Evolutionary conservation across 495 filamentous ascomycete genomes (phyloP).

Genomic region (Clavariopsis aquatica): DNA sequence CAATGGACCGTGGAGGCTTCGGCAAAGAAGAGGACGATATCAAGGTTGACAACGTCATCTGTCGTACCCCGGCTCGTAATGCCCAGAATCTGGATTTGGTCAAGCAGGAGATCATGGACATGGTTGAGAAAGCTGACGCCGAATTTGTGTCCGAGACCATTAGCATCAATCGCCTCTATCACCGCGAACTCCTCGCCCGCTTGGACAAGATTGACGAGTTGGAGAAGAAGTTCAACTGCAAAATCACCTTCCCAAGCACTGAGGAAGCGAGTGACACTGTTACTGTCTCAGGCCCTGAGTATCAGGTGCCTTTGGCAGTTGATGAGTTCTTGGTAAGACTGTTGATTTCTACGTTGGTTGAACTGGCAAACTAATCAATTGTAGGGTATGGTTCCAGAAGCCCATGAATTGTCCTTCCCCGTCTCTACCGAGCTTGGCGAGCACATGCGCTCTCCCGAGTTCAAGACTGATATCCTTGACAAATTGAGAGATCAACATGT

Average conservation of each 20-base stretch:
- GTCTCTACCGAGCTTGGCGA: slow-evolving; percentile 70
- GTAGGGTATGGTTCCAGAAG: slow-evolving; percentile 93
- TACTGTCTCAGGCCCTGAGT: slow-evolving; percentile 91
- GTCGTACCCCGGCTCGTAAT: slow-evolving; percentile 94
- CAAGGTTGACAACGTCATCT: slow-evolving; percentile 98
- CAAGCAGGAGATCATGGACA: slow-evolving; percentile 98
- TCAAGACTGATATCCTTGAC: slow-evolving; percentile 71
- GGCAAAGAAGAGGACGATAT: slow-evolving; percentile 95
- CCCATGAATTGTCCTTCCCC: slow-evolving; percentile 83
- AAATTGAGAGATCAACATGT: slow-evolving; percentile 90
- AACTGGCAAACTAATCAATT: slow-evolving; percentile 38
- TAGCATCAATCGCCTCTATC: slow-evolving; percentile 89
- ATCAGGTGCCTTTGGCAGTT: slow-evolving; percentile 92
- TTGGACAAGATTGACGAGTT: slow-evolving; percentile 87
- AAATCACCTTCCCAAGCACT: slow-evolving; percentile 94
- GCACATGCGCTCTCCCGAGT: slow-evolving; percentile 76
- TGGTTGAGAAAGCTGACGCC: slow-evolving; percentile 96
- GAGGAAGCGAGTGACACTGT: slow-evolving; percentile 96
- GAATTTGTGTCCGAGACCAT: slow-evolving; percentile 94
- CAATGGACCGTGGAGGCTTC: slow-evolving; percentile 95
- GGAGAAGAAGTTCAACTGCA: slow-evolving; percentile 98
- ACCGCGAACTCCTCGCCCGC: slow-evolving; percentile 86
- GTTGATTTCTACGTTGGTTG: background rate
- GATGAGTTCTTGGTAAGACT: slow-evolving; percentile 81
- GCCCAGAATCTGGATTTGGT: slow-evolving; percentile 94